These are phyloP conservation scores for Physaria fendleri DNA, from an alignment of 345 rosid genomes.

Conservation along the genomic window DNA sequence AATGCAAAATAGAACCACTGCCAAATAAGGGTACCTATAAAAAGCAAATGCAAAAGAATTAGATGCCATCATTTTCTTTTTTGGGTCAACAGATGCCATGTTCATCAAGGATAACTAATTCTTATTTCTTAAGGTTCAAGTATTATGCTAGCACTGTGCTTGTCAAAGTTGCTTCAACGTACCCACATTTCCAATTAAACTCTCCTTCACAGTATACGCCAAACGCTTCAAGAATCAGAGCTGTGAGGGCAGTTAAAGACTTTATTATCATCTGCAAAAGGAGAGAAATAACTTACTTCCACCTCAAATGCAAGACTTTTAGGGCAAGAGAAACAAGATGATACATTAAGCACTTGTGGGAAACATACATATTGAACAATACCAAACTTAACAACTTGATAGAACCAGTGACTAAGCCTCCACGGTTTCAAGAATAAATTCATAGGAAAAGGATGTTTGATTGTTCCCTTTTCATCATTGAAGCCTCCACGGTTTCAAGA, in stretches of 20 bases:
- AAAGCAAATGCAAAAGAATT: background rate
- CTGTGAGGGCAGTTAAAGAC: slow-evolving; percentile 68
- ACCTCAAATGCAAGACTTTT: background rate
- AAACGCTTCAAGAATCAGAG: slow-evolving; percentile 87
- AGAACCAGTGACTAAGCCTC: slow-evolving; percentile 94
- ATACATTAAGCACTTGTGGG: slow-evolving; percentile 13
- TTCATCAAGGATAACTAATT: background rate
- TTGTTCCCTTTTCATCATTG: slow-evolving; percentile 48
- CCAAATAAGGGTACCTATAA: slow-evolving; percentile 91
- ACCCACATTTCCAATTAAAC: slow-evolving; percentile 87
- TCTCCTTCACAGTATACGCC: slow-evolving; percentile 96
- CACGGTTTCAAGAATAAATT: slow-evolving; percentile 71
- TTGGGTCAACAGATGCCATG: too few relatives aligned
- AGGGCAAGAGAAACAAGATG: slow-evolving; percentile 6
- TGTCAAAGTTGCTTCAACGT: slow-evolving; percentile 30
- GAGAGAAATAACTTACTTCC: slow-evolving; percentile 17
- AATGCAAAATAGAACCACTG: slow-evolving; percentile 88
- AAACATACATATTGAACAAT: slow-evolving; percentile 97
- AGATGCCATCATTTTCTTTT: slow-evolving; percentile 11
- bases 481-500: slow-evolving; percentile 76
- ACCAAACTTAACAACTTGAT: slow-evolving; percentile 92
- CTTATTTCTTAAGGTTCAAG: background rate
- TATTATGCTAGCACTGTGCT: background rate
- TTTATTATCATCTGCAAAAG: slow-evolving; percentile 87
- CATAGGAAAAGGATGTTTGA: slow-evolving; percentile 90